A percentile compares a stretch with the other conserved stretches of the same genome.
phyloP scores from a whole-genome alignment of 208 protist genomes.

The Vickermania spadyakhi region DNA sequence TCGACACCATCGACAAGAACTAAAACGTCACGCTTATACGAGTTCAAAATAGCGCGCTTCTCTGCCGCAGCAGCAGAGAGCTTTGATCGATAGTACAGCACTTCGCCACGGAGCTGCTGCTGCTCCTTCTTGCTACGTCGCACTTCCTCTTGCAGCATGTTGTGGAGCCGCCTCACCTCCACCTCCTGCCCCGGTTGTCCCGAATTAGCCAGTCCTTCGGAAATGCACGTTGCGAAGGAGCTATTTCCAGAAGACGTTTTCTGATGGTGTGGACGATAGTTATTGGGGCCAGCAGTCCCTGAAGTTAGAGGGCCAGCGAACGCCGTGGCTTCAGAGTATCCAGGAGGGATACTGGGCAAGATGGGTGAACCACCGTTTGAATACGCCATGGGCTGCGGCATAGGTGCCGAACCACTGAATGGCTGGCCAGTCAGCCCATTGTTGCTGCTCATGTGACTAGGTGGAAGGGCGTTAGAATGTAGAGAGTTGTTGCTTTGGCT shows the following conservation, averaged over 20 bases:
- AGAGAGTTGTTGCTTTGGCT: not conserved
- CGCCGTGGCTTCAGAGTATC: not conserved
- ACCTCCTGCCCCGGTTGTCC: not conserved
- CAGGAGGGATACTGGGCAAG: not conserved
- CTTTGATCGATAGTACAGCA: not conserved
- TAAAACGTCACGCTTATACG: not conserved
- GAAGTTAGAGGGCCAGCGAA: not conserved
- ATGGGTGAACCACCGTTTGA: not conserved
- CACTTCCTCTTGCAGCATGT: not conserved
- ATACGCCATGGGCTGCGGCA: not conserved
- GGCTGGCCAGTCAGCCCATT: not conserved
- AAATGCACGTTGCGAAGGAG: not conserved
- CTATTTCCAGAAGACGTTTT: not conserved
- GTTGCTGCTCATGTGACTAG: not conserved
- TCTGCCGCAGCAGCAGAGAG: not conserved
- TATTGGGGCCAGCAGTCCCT: not conserved
- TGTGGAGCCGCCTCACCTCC: not conserved
- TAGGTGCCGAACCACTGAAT: not conserved
- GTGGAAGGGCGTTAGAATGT: not conserved
- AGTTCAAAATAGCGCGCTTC: not conserved
- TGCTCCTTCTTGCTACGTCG: not conserved
- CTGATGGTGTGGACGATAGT: not conserved
- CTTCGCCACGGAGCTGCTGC: not conserved
- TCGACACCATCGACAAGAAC: not conserved
- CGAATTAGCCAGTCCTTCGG: not conserved